phyloP scores from a whole-genome alignment of 208 protist genomes.

The Trypanosoma mega region DNA sequence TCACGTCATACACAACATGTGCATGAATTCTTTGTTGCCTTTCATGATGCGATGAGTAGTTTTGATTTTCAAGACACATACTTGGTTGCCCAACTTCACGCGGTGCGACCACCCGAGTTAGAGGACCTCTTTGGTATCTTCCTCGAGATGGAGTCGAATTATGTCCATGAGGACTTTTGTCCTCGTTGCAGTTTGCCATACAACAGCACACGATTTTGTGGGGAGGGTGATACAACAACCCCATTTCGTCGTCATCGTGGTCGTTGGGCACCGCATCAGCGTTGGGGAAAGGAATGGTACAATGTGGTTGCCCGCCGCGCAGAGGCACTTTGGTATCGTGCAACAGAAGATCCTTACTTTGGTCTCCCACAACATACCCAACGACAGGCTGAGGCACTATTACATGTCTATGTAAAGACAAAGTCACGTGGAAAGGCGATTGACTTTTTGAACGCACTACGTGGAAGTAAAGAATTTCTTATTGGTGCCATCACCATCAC shows the following conservation, averaged over 20 bases:
- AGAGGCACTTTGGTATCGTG: conserved; percentile 85
- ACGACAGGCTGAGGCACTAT: conserved; percentile 74
- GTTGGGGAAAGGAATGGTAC: conserved; percentile 85
- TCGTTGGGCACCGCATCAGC: conserved; percentile 82
- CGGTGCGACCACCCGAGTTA: conserved; percentile 56
- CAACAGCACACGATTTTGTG: conserved; percentile 80
- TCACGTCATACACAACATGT: conserved; percentile 85
- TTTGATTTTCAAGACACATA: conserved; percentile 85
- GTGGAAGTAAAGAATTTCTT: conserved; percentile 78
- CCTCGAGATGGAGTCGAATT: conserved; percentile 91
- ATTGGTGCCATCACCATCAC: conserved; percentile 59
- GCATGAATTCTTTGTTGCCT: conserved; percentile 86
- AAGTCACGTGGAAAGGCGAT: conserved; percentile 80
- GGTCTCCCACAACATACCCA: conserved; percentile 74
- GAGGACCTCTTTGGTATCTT: conserved; percentile 86
- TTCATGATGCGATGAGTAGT: conserved; percentile 84
- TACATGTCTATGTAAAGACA: conserved; percentile 76
- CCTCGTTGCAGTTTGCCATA: conserved; percentile 86
- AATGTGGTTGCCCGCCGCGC: conserved; percentile 85
- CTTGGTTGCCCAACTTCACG: conserved; percentile 60
- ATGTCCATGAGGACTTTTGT: conserved; percentile 79
- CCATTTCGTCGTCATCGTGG: conserved; percentile 84
- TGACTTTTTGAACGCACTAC: conserved; percentile 72
- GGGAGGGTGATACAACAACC: conserved; percentile 77
- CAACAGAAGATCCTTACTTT: conserved; percentile 89